Conservation (phyloP, 1,284 basidiomycete genomes). For the Ceratobasidium sp. region DNA sequence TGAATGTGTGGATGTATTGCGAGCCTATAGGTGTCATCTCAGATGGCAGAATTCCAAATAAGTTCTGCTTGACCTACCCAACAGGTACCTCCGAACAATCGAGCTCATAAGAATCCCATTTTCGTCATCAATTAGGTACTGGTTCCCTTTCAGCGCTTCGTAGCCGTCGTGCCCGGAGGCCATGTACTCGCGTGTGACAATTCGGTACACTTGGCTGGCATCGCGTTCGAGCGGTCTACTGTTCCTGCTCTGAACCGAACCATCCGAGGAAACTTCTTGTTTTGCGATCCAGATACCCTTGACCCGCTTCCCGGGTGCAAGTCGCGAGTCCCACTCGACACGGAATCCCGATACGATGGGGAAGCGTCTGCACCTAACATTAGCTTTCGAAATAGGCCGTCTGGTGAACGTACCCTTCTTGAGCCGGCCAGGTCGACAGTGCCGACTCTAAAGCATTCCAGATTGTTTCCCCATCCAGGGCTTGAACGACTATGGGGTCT, state of each 20-base stretch:
- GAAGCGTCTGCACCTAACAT: constrained; percentile 74
- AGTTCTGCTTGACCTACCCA: constrained; percentile 67
- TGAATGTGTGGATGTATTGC: constrained; percentile 74
- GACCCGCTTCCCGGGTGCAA: constrained; percentile 77
- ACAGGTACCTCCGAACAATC: constrained; percentile 86
- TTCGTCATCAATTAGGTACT: constrained; percentile 86
- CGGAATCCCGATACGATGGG: constrained; percentile 89
- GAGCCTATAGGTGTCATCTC: constrained; percentile 63
- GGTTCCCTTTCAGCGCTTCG: constrained; percentile 73
- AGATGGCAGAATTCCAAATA: background rate
- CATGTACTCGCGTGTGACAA: constrained; percentile 51
- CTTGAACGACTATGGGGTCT: constrained; percentile 85
- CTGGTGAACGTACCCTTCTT: constrained; percentile 77
- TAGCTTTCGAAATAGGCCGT: constrained; percentile 7
- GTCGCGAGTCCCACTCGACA: constrained; percentile 88
- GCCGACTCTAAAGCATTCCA: constrained; percentile 87
- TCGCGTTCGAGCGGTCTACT: constrained; percentile 60
- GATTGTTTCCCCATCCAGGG: constrained; percentile 83
- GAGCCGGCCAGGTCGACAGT: constrained; percentile 85
- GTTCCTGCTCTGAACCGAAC: constrained; percentile 53
- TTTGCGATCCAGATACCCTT: constrained; percentile 77
- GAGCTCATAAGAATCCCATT: constrained; percentile 84
- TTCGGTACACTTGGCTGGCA: constrained; percentile 69
- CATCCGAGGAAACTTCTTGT: constrained; percentile 59
- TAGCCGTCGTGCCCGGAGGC: constrained; percentile 76